Evolutionary conservation across 2,329 filamentous ascomycete genomes (phyloP).

Genomic region (Phaeosphaeriaceae sp.): DNA sequence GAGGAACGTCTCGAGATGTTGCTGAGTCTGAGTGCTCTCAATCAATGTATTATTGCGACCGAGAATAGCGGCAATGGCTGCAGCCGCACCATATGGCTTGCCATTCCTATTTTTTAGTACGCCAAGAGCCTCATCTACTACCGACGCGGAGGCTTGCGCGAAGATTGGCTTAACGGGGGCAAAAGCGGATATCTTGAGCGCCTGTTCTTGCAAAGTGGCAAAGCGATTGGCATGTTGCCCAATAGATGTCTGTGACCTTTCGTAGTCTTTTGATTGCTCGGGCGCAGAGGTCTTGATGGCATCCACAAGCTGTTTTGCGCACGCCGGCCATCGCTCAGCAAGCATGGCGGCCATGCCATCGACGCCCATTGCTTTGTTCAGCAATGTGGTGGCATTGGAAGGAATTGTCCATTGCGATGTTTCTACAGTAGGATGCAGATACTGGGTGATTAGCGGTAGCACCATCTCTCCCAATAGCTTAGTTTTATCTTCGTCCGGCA

Average conservation of each 20-base stretch:
- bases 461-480: slow-evolving; percentile 57
- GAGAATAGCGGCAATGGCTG: slow-evolving; percentile 62
- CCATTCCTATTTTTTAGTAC: slow-evolving; percentile 63
- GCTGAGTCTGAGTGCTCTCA: slow-evolving; percentile 52
- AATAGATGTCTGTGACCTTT: slow-evolving; percentile 73
- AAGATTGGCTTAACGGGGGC: slow-evolving; percentile 22
- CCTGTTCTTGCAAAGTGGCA: slow-evolving; percentile 60
- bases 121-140: slow-evolving; percentile 59
- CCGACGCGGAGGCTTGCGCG: slow-evolving; percentile 47
- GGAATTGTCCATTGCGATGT: slow-evolving; percentile 60
- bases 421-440: slow-evolving; percentile 57
- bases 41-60: slow-evolving; percentile 53
- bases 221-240: slow-evolving; percentile 70
- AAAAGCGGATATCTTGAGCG: slow-evolving; percentile 13
- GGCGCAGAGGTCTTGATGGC: slow-evolving; percentile 78
- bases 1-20: slow-evolving; percentile 56
- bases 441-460: slow-evolving; percentile 61
- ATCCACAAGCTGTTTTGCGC: slow-evolving; percentile 68
- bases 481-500: slow-evolving; percentile 54
- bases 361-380: slow-evolving; percentile 51
- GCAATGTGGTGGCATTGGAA: slow-evolving; percentile 47
- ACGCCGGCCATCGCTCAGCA: slow-evolving; percentile 65
- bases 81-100: slow-evolving; percentile 71
- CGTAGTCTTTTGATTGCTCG: slow-evolving; percentile 80
- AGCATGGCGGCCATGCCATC: slow-evolving; percentile 58